Conservation (phyloP, 2,329 filamentous ascomycete genomes). For the Cladosporium sp. region DNA sequence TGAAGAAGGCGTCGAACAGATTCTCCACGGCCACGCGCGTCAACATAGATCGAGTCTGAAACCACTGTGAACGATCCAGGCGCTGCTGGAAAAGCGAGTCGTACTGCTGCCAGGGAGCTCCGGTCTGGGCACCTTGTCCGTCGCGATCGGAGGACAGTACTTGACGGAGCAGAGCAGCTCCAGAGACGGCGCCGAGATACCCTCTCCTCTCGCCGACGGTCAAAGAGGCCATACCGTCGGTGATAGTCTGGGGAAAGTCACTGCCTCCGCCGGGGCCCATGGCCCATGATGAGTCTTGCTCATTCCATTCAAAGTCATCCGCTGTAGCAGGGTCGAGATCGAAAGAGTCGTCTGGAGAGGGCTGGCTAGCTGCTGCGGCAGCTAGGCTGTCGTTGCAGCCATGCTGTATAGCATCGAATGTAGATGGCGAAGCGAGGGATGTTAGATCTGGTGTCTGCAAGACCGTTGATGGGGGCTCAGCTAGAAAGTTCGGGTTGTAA, state of each 20-base stretch:
- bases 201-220: slow-evolving; percentile 13
- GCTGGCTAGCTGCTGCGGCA: not conserved
- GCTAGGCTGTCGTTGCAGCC: not conserved
- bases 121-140: not conserved
- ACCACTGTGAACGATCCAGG: slow-evolving; percentile 10
- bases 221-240: slow-evolving; percentile 14
- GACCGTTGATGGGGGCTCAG: slow-evolving; percentile 1
- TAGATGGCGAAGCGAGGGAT: not conserved
- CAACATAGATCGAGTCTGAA: slow-evolving; percentile 12
- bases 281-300: slow-evolving; percentile 15
- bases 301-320: slow-evolving; percentile 17
- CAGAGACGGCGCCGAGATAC: slow-evolving; percentile 14
- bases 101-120: slow-evolving; percentile 3
- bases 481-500: not conserved
- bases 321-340: slow-evolving; percentile 14
- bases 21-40: slow-evolving; percentile 17
- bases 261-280: not conserved
- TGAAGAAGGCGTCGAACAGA: slow-evolving; percentile 17
- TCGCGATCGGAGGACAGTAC: slow-evolving; percentile 8
- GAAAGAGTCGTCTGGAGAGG: slow-evolving; percentile 10
- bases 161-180: slow-evolving; percentile 14
- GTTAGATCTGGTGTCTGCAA: not conserved
- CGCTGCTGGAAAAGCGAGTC: slow-evolving; percentile 16
- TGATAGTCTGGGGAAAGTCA: slow-evolving; percentile 5
- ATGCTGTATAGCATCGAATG: not conserved